Base-by-base conservation (phyloP, 768 basidiomycete genomes). In the Kwoniella sp. region DNA sequence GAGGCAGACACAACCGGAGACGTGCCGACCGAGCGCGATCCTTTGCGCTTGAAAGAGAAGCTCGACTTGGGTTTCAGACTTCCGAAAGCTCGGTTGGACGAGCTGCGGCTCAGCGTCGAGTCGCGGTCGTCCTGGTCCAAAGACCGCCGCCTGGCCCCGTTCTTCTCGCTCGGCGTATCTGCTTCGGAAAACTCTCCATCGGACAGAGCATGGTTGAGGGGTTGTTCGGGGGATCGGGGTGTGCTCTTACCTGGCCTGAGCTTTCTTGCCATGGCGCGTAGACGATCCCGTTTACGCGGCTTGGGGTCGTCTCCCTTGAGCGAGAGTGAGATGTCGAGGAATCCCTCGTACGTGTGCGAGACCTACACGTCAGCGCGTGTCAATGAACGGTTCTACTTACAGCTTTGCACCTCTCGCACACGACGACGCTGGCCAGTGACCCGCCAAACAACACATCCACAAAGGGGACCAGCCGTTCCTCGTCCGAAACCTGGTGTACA, bases 381-480 rank as follows among this genome's bases (percentile, higher is more conserved):
- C 22, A 25, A n/a, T 23, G 37, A 23, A 40, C 34, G 5, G 15
- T 36, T 6, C 19, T 2, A 66, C 75, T 57, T 43, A 95, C 83
- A 64, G 88, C 83, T 73, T 93, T 92, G 82, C 92, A 98, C 53
- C 83, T 82, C 62, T 91, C 89, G 72, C 92, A 98, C 2, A 98
- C 86, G 42, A 98, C 85, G 68, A 95, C 85, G 76, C 86, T 88
- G 5, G 89, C 84, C 41, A 98, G 79, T 63, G 83, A 82, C 5
- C 92, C 92, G 27, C 88, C 87, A 64, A 95, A 98, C 50, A 95
- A 79, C 78, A 88, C 87, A 74, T 95, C 91, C 4, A 87, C 81
- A 57, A 93, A 86, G 0, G 91, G 84, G 4, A 80, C 69, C 26
- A 85, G 76, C 51, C 76, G 76, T 31, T 82, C 79, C 31, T 81